Conservation (phyloP, 495 filamentous ascomycete genomes). For the Penicillium alfredii region DNA sequence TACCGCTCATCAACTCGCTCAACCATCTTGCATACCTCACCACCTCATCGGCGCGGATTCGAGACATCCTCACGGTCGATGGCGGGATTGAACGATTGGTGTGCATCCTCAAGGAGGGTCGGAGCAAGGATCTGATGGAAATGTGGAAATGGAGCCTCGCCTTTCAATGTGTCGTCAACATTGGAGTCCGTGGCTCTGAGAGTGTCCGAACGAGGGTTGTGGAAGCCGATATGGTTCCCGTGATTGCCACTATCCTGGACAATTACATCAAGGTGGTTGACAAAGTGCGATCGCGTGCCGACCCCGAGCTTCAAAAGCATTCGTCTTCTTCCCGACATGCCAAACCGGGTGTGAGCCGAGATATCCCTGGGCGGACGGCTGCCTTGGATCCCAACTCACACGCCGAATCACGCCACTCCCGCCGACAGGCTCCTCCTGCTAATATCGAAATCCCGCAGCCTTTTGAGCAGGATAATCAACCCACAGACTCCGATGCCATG, state of each 20-base stretch:
- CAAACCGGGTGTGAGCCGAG: constrained; percentile 23
- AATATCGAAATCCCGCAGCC: constrained; percentile 67
- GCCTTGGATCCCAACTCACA: constrained; percentile 35
- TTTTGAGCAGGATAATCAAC: constrained; percentile 44
- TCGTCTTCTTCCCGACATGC: constrained; percentile 38
- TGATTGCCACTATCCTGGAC: constrained; percentile 97
- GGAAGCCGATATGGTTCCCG: constrained; percentile 97
- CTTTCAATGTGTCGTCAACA: constrained; percentile 98
- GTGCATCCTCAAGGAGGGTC: constrained; percentile 93
- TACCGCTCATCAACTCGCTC: constrained; percentile 95
- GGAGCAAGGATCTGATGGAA: constrained; percentile 96
- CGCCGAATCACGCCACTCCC: constrained; percentile 44
- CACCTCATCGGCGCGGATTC: constrained; percentile 94
- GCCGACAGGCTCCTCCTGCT: constrained; percentile 65
- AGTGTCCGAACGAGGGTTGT: constrained; percentile 88
- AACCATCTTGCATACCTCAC: constrained; percentile 98
- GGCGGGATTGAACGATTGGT: constrained; percentile 93
- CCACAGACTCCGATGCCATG: constrained; percentile 45
- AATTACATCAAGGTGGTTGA: constrained; percentile 97
- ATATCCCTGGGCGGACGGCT: constrained; percentile 24
- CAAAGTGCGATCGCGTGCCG: constrained; percentile 76
- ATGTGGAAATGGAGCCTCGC: constrained; percentile 99
- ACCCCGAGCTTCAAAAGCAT: constrained; percentile 57
- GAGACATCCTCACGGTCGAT: constrained; percentile 97
- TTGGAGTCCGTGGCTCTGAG: constrained; percentile 93